phyloP scores from a whole-genome alignment of 192 early-diverging fungal genomes.

The Entrophospora sp. region DNA sequence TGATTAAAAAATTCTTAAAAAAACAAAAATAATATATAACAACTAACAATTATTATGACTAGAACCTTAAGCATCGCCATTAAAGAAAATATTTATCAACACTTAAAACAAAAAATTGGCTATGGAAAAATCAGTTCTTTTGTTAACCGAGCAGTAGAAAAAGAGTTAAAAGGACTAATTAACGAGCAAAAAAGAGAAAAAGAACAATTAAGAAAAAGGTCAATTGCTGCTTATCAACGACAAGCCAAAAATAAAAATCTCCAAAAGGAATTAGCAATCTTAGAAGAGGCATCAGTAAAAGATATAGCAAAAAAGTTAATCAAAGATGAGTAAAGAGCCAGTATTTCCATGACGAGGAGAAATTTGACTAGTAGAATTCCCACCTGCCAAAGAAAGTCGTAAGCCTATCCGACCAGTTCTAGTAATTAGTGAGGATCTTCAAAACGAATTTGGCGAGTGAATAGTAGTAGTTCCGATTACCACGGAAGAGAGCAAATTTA shows the following conservation, averaged over 20 bases:
- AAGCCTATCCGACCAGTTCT: not conserved
- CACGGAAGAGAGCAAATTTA: not conserved
- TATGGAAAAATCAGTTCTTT: not conserved
- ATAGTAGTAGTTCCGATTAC: not conserved
- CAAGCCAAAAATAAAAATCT: not conserved
- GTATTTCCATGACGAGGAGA: not conserved
- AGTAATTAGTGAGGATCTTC: not conserved
- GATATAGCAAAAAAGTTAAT: not conserved
- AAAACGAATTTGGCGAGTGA: not conserved
- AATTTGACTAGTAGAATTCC: conserved; percentile 6
- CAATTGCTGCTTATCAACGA: not conserved
- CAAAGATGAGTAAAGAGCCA: not conserved
- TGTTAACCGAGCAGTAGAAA: conserved; percentile 6
- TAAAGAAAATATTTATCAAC: conserved; percentile 11
- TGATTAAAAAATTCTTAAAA: too few species aligned
- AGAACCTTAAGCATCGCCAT: conserved; percentile 10
- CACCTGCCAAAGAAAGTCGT: not conserved
- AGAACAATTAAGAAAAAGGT: not conserved
- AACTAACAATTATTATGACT: conserved; percentile 12
- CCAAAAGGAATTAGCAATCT: not conserved
- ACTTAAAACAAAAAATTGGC: not conserved
- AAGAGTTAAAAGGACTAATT: not conserved
- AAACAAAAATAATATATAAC: not conserved
- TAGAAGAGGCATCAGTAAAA: not conserved
- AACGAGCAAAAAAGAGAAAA: conserved; percentile 1